Evolutionary conservation across 805 yeast genomes (phyloP), one percentile per base, ranked within the genome.

Genomic region (Teunomyces pallodes): DNA sequence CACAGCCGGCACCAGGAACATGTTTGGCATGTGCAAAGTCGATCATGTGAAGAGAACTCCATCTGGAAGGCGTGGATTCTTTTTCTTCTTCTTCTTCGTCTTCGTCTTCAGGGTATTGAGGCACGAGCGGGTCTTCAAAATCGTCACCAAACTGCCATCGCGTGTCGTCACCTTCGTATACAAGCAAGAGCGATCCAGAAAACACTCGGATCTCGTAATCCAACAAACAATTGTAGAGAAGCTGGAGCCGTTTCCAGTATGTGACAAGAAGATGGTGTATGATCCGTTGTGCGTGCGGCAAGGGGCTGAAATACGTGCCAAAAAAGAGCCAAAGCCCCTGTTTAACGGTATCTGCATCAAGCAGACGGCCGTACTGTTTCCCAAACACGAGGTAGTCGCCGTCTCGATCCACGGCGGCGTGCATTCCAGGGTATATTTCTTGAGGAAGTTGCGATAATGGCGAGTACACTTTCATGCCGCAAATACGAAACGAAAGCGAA

Each of bases 1-100:
- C 97, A 14, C 79, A 79, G 0, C 90, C 90, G 48, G 76, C 49
- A 0, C 86, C 87, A 0, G 83, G 82, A 0, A 77, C 74, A 49
- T 79, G 67, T 51, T 70, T 78, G 0, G 97, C 80, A 62, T 94
- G 98, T 0, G 97, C 97, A 72, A 94, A 90, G 65, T 94, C 99
- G 5, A 94, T 90, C 43, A 91, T 58, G 33, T 82, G 76, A 45
- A 90, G 67, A 5, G 80, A 67, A 51, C 91, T 84, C 43, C 88
- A 61, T 20, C 2, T 20, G 2, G 24, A 20, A 20, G 24, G 24
- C 0, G 77, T 71, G 1, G 41, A 61, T 52, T 70, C 63, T 0
- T 69, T 65, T 9, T 54, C 57, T 9, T 52, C 54, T 1, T 54
- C 54, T 0, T 52, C 62, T 9, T 55, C 58, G 2, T 58, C 64